phyloP scores from a whole-genome alignment of 2,329 filamentous ascomycete genomes.

The Fusarium sp. region DNA sequence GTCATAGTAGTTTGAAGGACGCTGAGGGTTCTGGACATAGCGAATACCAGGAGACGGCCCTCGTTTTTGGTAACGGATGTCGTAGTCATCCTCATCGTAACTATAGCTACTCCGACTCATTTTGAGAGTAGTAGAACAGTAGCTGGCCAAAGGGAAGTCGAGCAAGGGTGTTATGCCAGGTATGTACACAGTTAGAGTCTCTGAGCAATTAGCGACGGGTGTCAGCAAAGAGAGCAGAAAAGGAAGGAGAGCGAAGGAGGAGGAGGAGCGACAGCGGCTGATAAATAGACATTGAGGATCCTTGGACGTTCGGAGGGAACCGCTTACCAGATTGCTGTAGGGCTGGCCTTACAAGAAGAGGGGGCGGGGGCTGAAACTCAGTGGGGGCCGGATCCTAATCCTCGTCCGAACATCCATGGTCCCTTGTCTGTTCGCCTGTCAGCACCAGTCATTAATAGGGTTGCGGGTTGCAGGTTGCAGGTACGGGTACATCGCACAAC shows the following conservation, averaged over 20 bases:
- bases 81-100: constrained; percentile 65
- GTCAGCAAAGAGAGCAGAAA: neutral
- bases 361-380: constrained; percentile 35
- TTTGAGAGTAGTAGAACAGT: constrained; percentile 4
- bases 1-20: constrained; percentile 53
- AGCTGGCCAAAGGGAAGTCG: neutral
- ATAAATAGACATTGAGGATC: constrained; percentile 14
- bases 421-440: constrained; percentile 1
- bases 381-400: constrained; percentile 27
- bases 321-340: constrained; percentile 30
- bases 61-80: constrained; percentile 61
- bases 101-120: constrained; percentile 54
- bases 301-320: constrained; percentile 9
- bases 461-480: neutral
- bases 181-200: too few species aligned
- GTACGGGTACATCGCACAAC: neutral
- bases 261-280: constrained; percentile 1
- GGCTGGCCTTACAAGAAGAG: constrained; percentile 33
- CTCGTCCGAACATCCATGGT: constrained; percentile 7
- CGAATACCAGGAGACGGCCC: constrained; percentile 57
- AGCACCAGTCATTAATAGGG: neutral
- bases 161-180: neutral
- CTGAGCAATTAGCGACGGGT: neutral
- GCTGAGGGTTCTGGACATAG: constrained; percentile 58
- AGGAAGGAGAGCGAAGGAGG: constrained; percentile 3